phyloP scores from a whole-genome alignment of 345 rosid genomes.

The Firmiana major region DNA sequence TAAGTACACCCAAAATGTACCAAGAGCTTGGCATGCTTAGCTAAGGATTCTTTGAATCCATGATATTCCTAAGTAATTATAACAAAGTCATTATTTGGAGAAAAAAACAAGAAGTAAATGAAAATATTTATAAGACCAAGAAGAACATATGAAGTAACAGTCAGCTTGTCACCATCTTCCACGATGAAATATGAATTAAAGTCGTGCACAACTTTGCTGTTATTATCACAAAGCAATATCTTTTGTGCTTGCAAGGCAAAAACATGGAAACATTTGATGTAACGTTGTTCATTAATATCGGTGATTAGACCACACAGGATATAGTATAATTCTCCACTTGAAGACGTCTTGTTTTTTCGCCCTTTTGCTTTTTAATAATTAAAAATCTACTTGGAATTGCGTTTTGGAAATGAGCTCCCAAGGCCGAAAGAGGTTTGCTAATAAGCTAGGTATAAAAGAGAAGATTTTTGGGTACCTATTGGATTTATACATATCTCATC shows the following conservation, averaged over 20 bases:
- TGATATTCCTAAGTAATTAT: background rate
- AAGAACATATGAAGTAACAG: background rate
- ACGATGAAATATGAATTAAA: no score
- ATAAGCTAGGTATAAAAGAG: background rate
- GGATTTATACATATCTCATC: no score
- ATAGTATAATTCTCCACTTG: background rate
- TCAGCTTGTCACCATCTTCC: background rate
- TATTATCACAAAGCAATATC: no score
- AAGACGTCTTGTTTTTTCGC: background rate
- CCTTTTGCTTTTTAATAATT: background rate
- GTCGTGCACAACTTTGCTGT: no score
- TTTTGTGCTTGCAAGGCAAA: no score
- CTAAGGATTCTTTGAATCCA: background rate
- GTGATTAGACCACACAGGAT: slow-evolving; percentile 1
- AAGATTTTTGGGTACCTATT: background rate
- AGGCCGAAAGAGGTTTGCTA: background rate
- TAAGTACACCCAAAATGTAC: background rate
- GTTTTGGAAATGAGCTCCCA: background rate
- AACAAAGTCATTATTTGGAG: background rate
- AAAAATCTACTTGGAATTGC: background rate
- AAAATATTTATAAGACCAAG: background rate
- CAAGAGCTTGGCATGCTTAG: background rate
- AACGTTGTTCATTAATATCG: background rate
- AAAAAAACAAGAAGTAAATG: background rate
- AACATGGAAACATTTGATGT: no score